A percentile compares a stretch with the other conserved stretches of the same genome.
phyloP scores from a whole-genome alignment of 352 stramenopile genomes.

The Pythium monospermum region DNA sequence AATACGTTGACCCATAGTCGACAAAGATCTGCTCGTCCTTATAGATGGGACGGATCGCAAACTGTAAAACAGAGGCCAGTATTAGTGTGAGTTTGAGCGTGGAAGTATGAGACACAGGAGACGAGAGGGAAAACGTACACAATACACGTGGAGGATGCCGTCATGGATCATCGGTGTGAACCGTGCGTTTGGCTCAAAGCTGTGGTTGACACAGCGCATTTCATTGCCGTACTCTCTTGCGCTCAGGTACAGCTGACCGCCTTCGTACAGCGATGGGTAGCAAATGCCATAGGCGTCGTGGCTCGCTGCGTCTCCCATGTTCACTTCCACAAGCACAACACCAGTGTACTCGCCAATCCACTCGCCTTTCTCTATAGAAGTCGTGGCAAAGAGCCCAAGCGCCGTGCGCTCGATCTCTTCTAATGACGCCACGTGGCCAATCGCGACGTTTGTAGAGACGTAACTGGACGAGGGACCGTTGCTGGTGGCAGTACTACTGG shows the following conservation, averaged over 20 bases:
- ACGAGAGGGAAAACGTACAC: constrained; percentile 32
- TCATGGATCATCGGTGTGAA: constrained; percentile 61
- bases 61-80: constrained; percentile 29
- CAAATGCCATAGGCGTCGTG: constrained; percentile 67
- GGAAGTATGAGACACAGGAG: constrained; percentile 1
- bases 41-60: constrained; percentile 37
- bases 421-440: constrained; percentile 48
- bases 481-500: constrained; percentile 10
- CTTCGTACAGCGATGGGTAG: constrained; percentile 68
- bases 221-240: constrained; percentile 66
- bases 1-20: constrained; percentile 68
- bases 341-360: constrained; percentile 70
- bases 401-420: constrained; percentile 33
- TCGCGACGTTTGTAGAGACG: constrained; percentile 41
- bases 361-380: constrained; percentile 31
- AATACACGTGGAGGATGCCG: constrained; percentile 69
- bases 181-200: constrained; percentile 42
- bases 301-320: background rate
- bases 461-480: no score
- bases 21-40: constrained; percentile 64
- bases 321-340: constrained; percentile 29
- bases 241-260: constrained; percentile 60
- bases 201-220: constrained; percentile 80
- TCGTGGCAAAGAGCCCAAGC: constrained; percentile 57
- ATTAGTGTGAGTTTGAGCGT: no score